Base-by-base conservation (phyloP, 2,329 filamentous ascomycete species). In the Aspergillus oerlinghausenensis region DNA sequence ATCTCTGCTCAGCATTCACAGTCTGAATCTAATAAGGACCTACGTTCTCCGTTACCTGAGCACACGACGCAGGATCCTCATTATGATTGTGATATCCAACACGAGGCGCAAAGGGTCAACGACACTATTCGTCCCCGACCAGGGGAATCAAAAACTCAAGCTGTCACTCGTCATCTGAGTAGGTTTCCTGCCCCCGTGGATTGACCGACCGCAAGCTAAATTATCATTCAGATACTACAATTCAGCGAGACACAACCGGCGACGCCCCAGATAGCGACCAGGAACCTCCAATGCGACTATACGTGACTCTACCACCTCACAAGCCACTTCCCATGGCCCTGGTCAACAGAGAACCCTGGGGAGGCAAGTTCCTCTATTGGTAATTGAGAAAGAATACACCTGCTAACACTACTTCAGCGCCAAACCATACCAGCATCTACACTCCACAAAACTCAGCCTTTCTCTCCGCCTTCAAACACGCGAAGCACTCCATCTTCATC, bases 371-470 rank as follows among this genome's bases (percentile, higher is more conserved):
- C 4, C 29, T 57, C 7, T 54, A 43, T 28, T 4, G 5, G 2
- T 28, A n/a, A 19, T 25, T 28, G 35, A 29, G 9, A 21, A 38
- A 50, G 42, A 40, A 28, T n/a, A 7, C 3, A 52, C 17, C 29
- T 47, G 32, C 29, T 55, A 50, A 52, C 10, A 23, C 23, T 17
- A 5, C 11, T 17, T 17, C 51, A 75, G 76, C 80, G 0, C 80
- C 84, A 1, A 88, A 84, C 62, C 83, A 87, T 55, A 75, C 78
- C 19, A 84, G 81, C 19, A 75, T 85, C 2, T 77, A 81, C 50
- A 86, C 85, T 2, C 89, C 89, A 0, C 89, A 93, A 64, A 92
- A 93, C 64, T 87, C 86, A 51, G 87, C 86, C 0, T 92, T 87
- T 82, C 74, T 92, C 0, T 88, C 88, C 0, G 82, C 86, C 1